Evolutionary conservation across 306 rosid species (phyloP).

Genomic region (Pterocarpus macrocarpus): DNA sequence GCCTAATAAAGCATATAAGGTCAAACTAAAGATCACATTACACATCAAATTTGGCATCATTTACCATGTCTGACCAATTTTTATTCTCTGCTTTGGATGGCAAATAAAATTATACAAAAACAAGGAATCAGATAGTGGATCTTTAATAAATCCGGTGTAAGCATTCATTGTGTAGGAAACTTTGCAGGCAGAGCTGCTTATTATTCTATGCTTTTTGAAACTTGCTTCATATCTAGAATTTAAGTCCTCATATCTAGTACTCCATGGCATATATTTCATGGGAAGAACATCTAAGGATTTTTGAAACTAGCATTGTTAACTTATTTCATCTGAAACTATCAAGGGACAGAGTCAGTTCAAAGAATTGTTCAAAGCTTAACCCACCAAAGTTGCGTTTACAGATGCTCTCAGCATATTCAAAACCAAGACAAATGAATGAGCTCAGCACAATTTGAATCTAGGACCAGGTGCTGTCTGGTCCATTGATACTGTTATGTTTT

Average conservation of each 20-base stretch:
- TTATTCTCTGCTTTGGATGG: background rate
- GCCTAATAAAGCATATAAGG: constrained; percentile 11
- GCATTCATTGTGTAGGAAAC: background rate
- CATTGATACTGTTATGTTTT: constrained; percentile 3
- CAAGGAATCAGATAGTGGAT: background rate
- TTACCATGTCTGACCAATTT: background rate
- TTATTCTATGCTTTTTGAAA: background rate
- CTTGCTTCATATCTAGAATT: too few relatives aligned
- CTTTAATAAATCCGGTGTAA: background rate
- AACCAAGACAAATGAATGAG: background rate
- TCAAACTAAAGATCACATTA: constrained; percentile 17
- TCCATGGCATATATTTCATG: background rate
- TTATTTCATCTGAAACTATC: background rate
- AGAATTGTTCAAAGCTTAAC: background rate
- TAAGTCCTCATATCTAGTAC: background rate
- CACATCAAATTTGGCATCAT: background rate
- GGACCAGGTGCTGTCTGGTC: background rate
- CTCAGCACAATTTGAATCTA: background rate
- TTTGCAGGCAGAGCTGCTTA: background rate
- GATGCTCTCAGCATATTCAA: background rate
- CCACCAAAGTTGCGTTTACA: background rate
- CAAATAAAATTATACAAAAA: background rate
- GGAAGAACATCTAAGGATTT: constrained; percentile 1
- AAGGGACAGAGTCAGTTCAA: background rate
- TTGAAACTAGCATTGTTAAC: background rate